Evolutionary conservation across 768 basidiomycete genomes (phyloP).

Genomic region (Galerina marginata): DNA sequence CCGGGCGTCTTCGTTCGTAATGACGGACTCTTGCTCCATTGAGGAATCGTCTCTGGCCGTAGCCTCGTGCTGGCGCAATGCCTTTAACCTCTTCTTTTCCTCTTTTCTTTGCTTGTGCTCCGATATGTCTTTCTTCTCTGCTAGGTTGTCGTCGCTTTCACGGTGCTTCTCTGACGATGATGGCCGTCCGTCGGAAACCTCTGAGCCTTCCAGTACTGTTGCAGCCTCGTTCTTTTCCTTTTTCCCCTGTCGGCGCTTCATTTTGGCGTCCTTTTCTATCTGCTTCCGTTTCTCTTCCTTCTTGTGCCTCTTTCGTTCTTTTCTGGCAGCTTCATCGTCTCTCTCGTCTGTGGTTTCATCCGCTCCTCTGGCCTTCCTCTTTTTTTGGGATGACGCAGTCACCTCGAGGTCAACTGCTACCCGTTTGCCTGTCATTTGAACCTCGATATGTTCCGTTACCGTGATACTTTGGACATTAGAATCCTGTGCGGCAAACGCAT

Average conservation of each 20-base stretch:
- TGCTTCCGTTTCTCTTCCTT: conserved; percentile 4
- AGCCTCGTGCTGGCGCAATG: not conserved
- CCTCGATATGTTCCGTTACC: conserved; percentile 23
- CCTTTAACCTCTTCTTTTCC: conserved; percentile 13
- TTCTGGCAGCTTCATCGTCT: conserved; percentile 15
- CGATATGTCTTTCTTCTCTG: conserved; percentile 21
- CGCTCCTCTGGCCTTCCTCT: conserved; percentile 6
- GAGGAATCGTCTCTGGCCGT: not conserved
- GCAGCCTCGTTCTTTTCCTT: not conserved
- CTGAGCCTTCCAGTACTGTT: too few relatives aligned
- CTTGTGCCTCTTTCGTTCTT: conserved; percentile 18
- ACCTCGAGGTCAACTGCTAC: conserved; percentile 25
- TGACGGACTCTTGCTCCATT: not conserved
- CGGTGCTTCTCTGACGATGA: conserved; percentile 6
- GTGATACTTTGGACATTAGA: conserved; percentile 17
- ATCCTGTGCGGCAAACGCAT: conserved; percentile 21
- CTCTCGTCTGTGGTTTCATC: not conserved
- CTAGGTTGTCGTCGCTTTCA: not conserved
- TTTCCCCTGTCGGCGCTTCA: conserved; percentile 15
- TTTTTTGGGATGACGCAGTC: conserved; percentile 13
- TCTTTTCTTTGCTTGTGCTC: conserved; percentile 19
- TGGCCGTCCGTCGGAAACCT: not conserved
- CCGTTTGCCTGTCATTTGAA: conserved; percentile 15
- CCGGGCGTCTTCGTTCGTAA: not conserved
- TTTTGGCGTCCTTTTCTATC: conserved; percentile 21